A percentile compares a stretch with the other conserved stretches of the same genome.
Conservation (phyloP, 805 yeast species). For the Cyberlindnera xylosilytica region DNA sequence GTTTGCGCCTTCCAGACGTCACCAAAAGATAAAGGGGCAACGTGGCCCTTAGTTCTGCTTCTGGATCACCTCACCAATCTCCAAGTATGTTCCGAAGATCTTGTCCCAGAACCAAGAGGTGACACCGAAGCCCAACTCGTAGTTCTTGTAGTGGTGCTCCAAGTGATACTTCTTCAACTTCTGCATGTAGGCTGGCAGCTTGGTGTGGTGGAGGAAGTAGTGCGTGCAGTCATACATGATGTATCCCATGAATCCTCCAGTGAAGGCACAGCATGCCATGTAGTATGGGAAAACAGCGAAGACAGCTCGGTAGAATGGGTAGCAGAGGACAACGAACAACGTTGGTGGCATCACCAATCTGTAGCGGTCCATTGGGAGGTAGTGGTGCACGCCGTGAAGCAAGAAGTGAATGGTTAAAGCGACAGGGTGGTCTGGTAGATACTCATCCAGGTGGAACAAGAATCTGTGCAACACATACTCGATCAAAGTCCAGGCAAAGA, state of each 20-base stretch:
- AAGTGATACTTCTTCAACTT: constrained; percentile 84
- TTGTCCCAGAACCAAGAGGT: constrained; percentile 92
- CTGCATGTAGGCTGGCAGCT: constrained; percentile 73
- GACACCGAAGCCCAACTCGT: constrained; percentile 95
- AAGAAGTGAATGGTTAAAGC: constrained; percentile 84
- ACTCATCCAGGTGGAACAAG: constrained; percentile 85
- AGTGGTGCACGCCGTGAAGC: constrained; percentile 95
- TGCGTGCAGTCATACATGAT: constrained; percentile 91
- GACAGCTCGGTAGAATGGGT: constrained; percentile 79
- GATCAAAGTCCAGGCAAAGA: constrained; percentile 87
- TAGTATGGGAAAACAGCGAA: constrained; percentile 75
- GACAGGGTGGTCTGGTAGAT: constrained; percentile 74
- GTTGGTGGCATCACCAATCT: constrained; percentile 98
- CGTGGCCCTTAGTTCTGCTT: constrained; percentile 9
- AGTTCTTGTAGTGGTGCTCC: constrained; percentile 97
- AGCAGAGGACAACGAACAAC: constrained; percentile 63
- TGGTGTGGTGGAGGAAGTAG: constrained; percentile 86
- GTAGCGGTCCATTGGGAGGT: constrained; percentile 91
- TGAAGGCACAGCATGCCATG: constrained; percentile 87
- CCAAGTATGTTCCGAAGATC: constrained; percentile 80
- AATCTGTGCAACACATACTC: constrained; percentile 90
- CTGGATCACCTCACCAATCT: constrained; percentile 28
- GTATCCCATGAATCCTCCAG: constrained; percentile 96
- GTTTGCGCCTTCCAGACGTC: no score
- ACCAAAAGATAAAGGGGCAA: no score